Evolutionary conservation across 73 alveolate species (phyloP).

Genomic region (Tetrahymena borealis): DNA sequence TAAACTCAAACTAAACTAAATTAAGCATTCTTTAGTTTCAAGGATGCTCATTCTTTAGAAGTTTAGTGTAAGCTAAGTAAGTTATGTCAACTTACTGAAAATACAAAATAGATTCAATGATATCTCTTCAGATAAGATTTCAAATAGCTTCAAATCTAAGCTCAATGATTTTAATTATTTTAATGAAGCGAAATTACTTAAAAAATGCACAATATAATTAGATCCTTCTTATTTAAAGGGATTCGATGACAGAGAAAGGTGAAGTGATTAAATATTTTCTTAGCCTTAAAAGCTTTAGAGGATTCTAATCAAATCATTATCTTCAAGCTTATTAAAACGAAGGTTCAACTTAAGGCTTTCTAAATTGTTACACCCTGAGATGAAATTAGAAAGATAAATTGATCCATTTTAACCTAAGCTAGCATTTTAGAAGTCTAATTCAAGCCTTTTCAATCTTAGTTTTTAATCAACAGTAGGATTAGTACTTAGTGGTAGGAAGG

Average conservation of each 20-base stretch:
- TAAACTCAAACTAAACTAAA: background rate
- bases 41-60: background rate
- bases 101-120: background rate
- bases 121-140: background rate
- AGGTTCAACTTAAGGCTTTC: background rate
- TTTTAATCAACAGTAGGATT: background rate
- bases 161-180: background rate
- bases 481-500: background rate
- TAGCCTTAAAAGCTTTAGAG: background rate
- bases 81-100: background rate
- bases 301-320: background rate
- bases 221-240: background rate
- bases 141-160: background rate
- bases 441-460: background rate
- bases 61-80: background rate
- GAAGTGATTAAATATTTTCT: background rate
- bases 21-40: background rate
- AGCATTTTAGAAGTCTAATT: background rate
- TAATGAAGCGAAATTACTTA: background rate
- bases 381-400: background rate
- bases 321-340: background rate
- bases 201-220: background rate
- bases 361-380: background rate
- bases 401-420: background rate
- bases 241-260: background rate